A percentile compares a stretch with the other conserved stretches of the same genome.
Evolutionary conservation across 2,329 filamentous ascomycete species (phyloP).

Genomic region (Verticillium nubilum): DNA sequence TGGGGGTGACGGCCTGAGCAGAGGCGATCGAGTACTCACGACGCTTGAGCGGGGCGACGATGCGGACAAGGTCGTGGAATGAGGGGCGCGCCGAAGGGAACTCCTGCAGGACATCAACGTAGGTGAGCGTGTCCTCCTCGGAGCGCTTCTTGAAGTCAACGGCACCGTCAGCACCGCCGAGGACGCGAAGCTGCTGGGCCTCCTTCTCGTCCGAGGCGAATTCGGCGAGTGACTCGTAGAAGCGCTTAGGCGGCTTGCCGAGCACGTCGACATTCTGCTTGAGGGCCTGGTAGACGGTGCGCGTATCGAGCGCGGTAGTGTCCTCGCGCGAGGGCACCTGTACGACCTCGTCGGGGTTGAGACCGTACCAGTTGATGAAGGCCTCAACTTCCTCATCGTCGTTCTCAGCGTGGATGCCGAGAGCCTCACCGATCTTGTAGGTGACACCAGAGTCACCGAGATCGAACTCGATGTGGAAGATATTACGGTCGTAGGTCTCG

Average conservation of each 20-base stretch:
- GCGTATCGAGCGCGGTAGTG: conserved; percentile 66
- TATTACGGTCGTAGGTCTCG: conserved; percentile 87
- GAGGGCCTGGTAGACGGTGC: conserved; percentile 88
- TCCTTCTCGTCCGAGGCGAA: conserved; percentile 80
- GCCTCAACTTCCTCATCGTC: conserved; percentile 70
- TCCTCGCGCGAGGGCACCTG: conserved; percentile 86
- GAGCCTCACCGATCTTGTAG: conserved; percentile 95
- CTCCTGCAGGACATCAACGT: conserved; percentile 82
- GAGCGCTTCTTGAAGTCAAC: conserved; percentile 87
- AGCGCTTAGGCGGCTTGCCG: conserved; percentile 92
- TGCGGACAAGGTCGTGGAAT: conserved; percentile 83
- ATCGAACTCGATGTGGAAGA: conserved; percentile 99
- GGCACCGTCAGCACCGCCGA: conserved; percentile 74
- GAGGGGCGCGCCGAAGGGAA: conserved; percentile 83
- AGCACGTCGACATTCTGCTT: conserved; percentile 95
- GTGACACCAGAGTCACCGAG: conserved; percentile 84
- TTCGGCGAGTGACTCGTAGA: conserved; percentile 88
- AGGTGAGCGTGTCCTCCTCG: conserved; percentile 88
- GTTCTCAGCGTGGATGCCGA: conserved; percentile 95
- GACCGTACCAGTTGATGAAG: conserved; percentile 87
- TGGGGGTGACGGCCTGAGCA: conserved; percentile 89
- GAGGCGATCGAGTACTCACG: conserved; percentile 99
- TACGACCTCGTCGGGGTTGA: conserved; percentile 79
- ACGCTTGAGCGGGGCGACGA: conserved; percentile 89
- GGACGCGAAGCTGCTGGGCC: conserved; percentile 69